These are phyloP conservation scores for Rhodomyrtus tomentosa DNA, from an alignment of 345 rosid species.

Conservation along the genomic window DNA sequence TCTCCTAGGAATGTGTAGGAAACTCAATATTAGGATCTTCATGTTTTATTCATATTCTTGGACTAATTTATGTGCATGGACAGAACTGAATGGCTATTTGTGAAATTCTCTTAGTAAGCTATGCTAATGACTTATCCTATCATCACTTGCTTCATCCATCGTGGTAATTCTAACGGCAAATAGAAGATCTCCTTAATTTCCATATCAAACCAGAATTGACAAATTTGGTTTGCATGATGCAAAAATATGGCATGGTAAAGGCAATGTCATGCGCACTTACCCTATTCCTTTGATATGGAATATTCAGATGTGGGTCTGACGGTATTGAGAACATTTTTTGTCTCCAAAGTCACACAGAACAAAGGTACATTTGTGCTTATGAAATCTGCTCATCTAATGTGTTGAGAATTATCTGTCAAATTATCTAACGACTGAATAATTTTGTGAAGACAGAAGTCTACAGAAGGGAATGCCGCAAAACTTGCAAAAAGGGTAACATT, in stretches of 20 bases:
- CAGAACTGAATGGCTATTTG: neutral
- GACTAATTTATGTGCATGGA: neutral
- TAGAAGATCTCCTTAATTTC: neutral
- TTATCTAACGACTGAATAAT: slow-evolving; percentile 43
- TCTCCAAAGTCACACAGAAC: slow-evolving; percentile 27
- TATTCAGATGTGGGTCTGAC: slow-evolving; percentile 89
- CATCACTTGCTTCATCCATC: neutral
- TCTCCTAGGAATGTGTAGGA: neutral
- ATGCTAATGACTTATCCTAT: neutral
- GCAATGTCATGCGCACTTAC: neutral
- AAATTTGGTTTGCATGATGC: neutral
- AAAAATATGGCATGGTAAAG: neutral
- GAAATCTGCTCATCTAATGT: neutral
- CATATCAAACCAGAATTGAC: neutral
- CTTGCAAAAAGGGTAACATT: slow-evolving; percentile 86
- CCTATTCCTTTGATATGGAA: neutral
- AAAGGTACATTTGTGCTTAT: slow-evolving; percentile 42
- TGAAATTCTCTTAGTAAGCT: neutral
- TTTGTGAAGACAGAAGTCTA: slow-evolving; percentile 62
- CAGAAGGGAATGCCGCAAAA: slow-evolving; percentile 60
- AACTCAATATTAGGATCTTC: neutral
- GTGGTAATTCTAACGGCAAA: neutral
- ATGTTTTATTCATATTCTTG: neutral
- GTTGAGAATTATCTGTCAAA: neutral
- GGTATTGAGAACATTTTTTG: slow-evolving; percentile 76